Base-by-base conservation (phyloP, 192 early-diverging fungal species). In the Gigaspora rosea region DNA sequence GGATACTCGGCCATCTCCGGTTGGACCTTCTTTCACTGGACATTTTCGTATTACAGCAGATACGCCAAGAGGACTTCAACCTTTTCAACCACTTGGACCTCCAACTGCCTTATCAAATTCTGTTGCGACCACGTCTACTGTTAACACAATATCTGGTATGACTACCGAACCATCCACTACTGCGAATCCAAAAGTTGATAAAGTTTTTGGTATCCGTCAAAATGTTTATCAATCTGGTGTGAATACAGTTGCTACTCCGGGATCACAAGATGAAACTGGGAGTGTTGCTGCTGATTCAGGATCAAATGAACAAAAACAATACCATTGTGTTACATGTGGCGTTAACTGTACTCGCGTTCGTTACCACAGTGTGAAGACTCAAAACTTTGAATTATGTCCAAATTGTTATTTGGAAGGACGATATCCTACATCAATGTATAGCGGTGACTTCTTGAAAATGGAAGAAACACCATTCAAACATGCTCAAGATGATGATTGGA, bases 31-130 rank as follows among this genome's bases (percentile, higher is more conserved):
- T 1, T 98, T 97, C 73, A 97, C 94, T 12, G 98, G 96, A n/a
- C 95, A 98, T 76, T 99, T 95, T 86, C 90, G 95, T 47, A 87
- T 98, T n/a, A 95, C 94, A 12, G 97, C 96, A 13, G 96, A 98
- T 71, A 97, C 98, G 18, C 83, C 83, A 49, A 80, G 81, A 65
- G 97, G 97, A 2, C 85, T 99, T 20, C 90, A 94, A 70, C 97
- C 98, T 6, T 93, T 97, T 82, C 89, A 89, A 70, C 93, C 96
- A 11, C 86, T 32, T 48, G 66, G 47, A n/a, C 54, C 72, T 16
- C 67, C 68, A 18, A 51, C 51, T 10, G 32, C 84, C 13, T 56
- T 78, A 9, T 73, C 83, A 52, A 82, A 75, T 10, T 15, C 75
- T 32, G 70, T 47, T 9, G 36, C 51, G 9, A 78, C 80, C 41